Percentiles rank a stretch among this genome's conserved stretches.
Conservation (phyloP, 805 yeast genomes). For the Candida ulmi region DNA sequence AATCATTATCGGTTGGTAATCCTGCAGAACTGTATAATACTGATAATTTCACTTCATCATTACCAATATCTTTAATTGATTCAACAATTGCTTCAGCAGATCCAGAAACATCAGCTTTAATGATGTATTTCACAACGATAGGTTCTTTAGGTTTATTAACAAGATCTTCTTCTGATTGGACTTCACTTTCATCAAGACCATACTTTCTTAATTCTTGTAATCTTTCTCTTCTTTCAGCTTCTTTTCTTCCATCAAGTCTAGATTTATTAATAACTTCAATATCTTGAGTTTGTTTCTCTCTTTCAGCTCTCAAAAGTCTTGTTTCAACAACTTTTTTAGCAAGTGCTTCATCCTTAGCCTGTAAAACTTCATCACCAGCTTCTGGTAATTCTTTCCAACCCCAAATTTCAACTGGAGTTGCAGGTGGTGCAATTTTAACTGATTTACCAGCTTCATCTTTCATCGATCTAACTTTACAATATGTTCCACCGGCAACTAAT, state of each 20-base stretch:
- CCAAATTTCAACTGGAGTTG: constrained; percentile 82
- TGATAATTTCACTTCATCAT: constrained; percentile 71
- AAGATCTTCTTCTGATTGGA: constrained; percentile 17
- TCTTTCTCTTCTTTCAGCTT: constrained; percentile 45
- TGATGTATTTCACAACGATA: constrained; percentile 50
- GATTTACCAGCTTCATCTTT: constrained; percentile 65
- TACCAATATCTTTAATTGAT: constrained; percentile 76
- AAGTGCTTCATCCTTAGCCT: constrained; percentile 65
- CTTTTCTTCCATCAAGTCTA: constrained; percentile 49
- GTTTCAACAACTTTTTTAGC: constrained; percentile 74
- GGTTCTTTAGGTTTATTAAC: constrained; percentile 19
- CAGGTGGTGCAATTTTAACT: constrained; percentile 68
- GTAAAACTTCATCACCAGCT: constrained; percentile 80
- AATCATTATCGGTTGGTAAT: constrained; percentile 58
- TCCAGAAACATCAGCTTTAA: constrained; percentile 91
- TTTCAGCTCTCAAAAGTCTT: constrained; percentile 53
- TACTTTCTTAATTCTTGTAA: constrained; percentile 52
- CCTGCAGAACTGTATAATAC: constrained; percentile 79
- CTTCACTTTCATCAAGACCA: constrained; percentile 46
- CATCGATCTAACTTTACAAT: constrained; percentile 78
- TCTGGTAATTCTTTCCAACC: constrained; percentile 95
- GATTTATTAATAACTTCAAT: constrained; percentile 68
- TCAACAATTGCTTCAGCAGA: constrained; percentile 91
- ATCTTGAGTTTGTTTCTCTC: constrained; percentile 54
- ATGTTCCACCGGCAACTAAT: constrained; percentile 83